Percentiles rank a stretch among this genome's conserved stretches.
These are phyloP conservation scores for Strobilomyces dryophilus DNA, from an alignment of 768 basidiomycete species.

Conservation along the genomic window DNA sequence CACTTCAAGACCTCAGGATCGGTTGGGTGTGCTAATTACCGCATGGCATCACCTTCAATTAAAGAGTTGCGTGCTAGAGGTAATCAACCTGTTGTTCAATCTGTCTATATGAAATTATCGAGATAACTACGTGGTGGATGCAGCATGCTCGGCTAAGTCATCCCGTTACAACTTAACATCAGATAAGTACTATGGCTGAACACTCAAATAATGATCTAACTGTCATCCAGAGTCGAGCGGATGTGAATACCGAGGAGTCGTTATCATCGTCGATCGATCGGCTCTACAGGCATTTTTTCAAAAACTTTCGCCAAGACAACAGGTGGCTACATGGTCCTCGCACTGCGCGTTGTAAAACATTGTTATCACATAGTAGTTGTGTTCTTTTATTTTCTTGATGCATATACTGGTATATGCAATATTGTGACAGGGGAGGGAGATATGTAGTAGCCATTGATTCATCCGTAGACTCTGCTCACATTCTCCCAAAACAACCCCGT, in stretches of 20 bases:
- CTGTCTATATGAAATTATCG: constrained; percentile 3
- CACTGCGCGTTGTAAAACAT: not conserved
- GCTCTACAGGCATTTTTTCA: not conserved
- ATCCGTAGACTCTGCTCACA: not conserved
- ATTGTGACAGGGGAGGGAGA: not conserved
- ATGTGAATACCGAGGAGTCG: constrained; percentile 9
- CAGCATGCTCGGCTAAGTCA: not conserved
- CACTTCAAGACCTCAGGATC: not conserved
- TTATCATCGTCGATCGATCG: not conserved
- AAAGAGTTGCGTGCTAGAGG: not conserved
- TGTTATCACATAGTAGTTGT: not conserved
- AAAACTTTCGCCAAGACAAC: not conserved
- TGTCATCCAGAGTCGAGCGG: constrained; percentile 1
- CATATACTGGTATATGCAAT: not conserved
- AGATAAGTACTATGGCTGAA: constrained; percentile 1
- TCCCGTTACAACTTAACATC: constrained; percentile 2
- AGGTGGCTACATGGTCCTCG: not conserved
- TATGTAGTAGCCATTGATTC: not conserved
- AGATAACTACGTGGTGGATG: not conserved
- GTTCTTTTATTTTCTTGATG: not conserved
- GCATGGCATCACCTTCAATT: not conserved
- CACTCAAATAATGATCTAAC: not conserved
- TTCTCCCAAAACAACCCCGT: not conserved
- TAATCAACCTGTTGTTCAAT: constrained; percentile 1
- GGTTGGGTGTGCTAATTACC: not conserved